Percentiles rank a stretch among this genome's conserved stretches.
Conservation (phyloP, 148 eudicot species). For the Amaranthus hypochondriacus region DNA sequence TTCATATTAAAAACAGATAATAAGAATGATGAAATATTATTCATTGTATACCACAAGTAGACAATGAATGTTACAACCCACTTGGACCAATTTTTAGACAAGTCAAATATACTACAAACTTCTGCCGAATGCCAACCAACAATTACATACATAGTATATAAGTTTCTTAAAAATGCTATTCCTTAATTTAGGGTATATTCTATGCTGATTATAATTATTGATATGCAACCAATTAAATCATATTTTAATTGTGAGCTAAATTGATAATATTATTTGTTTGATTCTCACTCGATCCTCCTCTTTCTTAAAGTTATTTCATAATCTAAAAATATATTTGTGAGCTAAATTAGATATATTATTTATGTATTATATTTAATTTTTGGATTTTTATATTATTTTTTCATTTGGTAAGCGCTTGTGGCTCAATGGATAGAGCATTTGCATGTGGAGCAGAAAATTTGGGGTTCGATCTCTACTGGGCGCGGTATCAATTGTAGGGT, state of each 20-base stretch:
- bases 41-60: constrained; percentile 6
- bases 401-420: too few species aligned
- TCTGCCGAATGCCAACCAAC: constrained; percentile 19
- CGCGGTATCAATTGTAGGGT: too few species aligned
- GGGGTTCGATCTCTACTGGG: too few species aligned
- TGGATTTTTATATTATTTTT: too few species aligned
- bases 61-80: constrained; percentile 17
- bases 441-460: too few species aligned
- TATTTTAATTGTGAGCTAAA: background rate
- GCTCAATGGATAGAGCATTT: too few species aligned
- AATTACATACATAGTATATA: background rate
- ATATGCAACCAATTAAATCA: background rate
- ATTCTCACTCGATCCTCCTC: too few species aligned
- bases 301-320: too few species aligned
- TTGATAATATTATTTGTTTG: background rate
- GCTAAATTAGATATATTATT: too few species aligned
- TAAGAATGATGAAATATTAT: background rate
- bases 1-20: background rate
- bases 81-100: constrained; percentile 12
- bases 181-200: too few species aligned
- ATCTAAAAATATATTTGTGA: too few species aligned
- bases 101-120: background rate
- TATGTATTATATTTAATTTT: too few species aligned
- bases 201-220: constrained; percentile 9
- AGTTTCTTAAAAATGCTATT: background rate